Evolutionary conservation across 2,329 filamentous ascomycete genomes (phyloP).

Genomic region (Hymenoscyphus fructigenus): DNA sequence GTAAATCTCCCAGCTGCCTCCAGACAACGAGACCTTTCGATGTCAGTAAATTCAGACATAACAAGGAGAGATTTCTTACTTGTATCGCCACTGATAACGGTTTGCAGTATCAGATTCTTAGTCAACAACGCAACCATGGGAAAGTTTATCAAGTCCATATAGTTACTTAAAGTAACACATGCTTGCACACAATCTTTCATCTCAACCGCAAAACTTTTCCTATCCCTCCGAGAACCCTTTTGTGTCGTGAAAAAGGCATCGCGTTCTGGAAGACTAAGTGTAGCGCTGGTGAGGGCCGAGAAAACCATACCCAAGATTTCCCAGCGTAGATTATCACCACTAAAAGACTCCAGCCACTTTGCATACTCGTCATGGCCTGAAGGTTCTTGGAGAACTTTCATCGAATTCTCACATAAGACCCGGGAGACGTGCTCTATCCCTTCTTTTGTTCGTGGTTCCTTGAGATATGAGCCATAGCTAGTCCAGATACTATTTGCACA

Average conservation of each 20-base stretch:
- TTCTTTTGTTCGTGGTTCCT: slow-evolving; percentile 25
- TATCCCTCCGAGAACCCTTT: slow-evolving; percentile 25
- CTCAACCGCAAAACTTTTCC: slow-evolving; percentile 31
- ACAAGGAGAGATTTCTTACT: slow-evolving; percentile 32
- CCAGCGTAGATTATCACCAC: slow-evolving; percentile 35
- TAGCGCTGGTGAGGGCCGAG: slow-evolving; percentile 23
- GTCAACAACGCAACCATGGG: slow-evolving; percentile 41
- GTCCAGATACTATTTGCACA: slow-evolving; percentile 29
- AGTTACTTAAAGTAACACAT: slow-evolving; percentile 40
- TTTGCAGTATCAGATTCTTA: slow-evolving; percentile 40
- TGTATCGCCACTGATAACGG: slow-evolving; percentile 42
- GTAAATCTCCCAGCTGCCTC: slow-evolving; percentile 40
- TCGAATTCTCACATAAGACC: slow-evolving; percentile 33
- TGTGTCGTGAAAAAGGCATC: slow-evolving; percentile 32
- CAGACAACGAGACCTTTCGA: slow-evolving; percentile 40
- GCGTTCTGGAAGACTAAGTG: slow-evolving; percentile 24
- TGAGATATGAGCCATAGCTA: slow-evolving; percentile 25
- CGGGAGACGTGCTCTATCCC: slow-evolving; percentile 29
- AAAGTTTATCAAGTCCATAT: slow-evolving; percentile 40
- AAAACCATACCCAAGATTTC: slow-evolving; percentile 35
- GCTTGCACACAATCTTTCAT: slow-evolving; percentile 37
- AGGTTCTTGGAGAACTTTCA: slow-evolving; percentile 29
- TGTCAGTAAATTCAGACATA: background rate
- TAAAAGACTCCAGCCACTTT: slow-evolving; percentile 32
- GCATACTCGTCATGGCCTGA: slow-evolving; percentile 24